Evolutionary conservation across 2,329 filamentous ascomycete genomes (phyloP), one percentile per base, ranked within the genome.

Genomic region (Coniochaeta sp.): DNA sequence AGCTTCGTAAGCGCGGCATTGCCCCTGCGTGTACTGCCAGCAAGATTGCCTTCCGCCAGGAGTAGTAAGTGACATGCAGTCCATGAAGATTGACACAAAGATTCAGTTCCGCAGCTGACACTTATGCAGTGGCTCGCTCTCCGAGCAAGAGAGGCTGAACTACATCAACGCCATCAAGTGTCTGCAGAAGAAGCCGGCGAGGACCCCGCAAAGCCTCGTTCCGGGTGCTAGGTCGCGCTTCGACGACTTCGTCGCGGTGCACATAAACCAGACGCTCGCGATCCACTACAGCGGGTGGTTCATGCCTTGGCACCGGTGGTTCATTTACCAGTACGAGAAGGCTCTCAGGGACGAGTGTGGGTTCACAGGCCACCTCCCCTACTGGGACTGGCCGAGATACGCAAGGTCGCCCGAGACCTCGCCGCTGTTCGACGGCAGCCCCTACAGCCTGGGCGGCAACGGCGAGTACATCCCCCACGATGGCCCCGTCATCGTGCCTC

Each of bases 351-450:
- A 59, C 8, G 64, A 69, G 51, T 70, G 67, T 38, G 48, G 40
- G 49, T 61, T 59, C 49, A 57, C 24, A 2, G 57, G 60, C 14
- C 55, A 53, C n/a, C 56, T n/a, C 2, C 42, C 42, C 18, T 79
- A 77, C 65, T 72, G 71, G 65, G 73, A 79, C 58, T 80, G 76
- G 76, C 66, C 68, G 2, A 69, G 67, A 55, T 73, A 71, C 60
- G 68, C 72, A 6, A 54, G 61, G 2, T 71, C 75, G n/a, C 67
- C 71, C 1, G 58, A 63, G 52, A 53, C 62, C 42, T 79, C 76
- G 0, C 74, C 75, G 22, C 60, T 79, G 38, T 79, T 83, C 57
- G 73, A 78, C 56, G 78, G 78, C 51, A 70, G 71, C 52, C 65
- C 65, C 1, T 73, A 69, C 54, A 71, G 67, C 49, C 59, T 77